phyloP scores from a whole-genome alignment of 2,329 filamentous ascomycete genomes.

The Pseudogymnoascus verrucosus region DNA sequence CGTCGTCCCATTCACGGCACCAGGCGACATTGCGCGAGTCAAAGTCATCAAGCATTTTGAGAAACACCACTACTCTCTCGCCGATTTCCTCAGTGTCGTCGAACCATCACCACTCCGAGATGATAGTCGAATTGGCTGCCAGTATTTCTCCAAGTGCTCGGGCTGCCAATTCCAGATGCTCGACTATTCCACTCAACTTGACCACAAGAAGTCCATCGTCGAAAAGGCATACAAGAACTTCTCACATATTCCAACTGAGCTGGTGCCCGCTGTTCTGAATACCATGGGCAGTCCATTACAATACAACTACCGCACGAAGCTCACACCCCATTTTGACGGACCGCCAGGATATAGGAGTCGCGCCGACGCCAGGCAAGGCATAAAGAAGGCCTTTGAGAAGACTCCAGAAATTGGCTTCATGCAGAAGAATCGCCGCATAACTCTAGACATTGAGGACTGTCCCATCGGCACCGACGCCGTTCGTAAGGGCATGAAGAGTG shows the following conservation, averaged over 20 bases:
- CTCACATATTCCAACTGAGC: conserved; percentile 67
- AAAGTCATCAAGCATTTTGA: conserved; percentile 69
- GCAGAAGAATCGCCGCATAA: conserved; percentile 68
- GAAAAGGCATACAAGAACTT: conserved; percentile 91
- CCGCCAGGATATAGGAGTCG: conserved; percentile 47
- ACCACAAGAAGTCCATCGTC: conserved; percentile 75
- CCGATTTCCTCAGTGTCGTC: conserved; percentile 74
- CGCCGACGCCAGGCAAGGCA: conserved; percentile 38
- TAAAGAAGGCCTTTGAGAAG: conserved; percentile 48
- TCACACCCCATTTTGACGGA: conserved; percentile 91
- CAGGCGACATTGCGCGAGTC: conserved; percentile 71
- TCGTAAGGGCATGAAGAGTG: conserved; percentile 66
- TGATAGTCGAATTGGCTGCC: conserved; percentile 67
- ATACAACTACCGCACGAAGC: conserved; percentile 91
- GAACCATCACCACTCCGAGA: conserved; percentile 69
- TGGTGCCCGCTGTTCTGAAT: conserved; percentile 68
- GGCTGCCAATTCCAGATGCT: conserved; percentile 99
- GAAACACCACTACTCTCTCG: conserved; percentile 60
- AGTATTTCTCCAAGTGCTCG: conserved; percentile 79
- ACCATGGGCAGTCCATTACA: conserved; percentile 87
- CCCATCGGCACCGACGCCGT: conserved; percentile 88
- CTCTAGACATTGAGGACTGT: conserved; percentile 94
- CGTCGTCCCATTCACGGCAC: conserved; percentile 79
- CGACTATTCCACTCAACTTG: conserved; percentile 75
- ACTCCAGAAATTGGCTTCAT: conserved; percentile 85